Evolutionary conservation across 805 yeast genomes (phyloP).

Genomic region (Jamesozyma hellenica): DNA sequence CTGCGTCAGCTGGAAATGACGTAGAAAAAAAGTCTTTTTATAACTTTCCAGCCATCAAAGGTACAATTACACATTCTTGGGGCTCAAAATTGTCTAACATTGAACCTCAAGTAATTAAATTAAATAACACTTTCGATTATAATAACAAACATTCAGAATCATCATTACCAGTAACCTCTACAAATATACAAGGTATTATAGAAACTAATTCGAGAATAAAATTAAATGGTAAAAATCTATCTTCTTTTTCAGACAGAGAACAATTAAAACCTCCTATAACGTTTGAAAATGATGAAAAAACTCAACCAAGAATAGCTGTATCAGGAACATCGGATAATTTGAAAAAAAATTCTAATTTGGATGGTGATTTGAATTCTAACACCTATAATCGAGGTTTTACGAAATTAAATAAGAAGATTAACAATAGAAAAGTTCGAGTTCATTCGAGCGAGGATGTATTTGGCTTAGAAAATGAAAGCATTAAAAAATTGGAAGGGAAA

Average conservation of each 20-base stretch:
- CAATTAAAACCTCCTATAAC: no score
- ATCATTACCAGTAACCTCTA: no score
- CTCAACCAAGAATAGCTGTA: no score
- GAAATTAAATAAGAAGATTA: constrained; percentile 9
- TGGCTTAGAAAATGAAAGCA: background rate
- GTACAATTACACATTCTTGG: constrained; percentile 44
- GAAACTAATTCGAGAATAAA: no score
- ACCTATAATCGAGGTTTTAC: no score
- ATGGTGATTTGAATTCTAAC: background rate
- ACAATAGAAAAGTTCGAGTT: constrained; percentile 23
- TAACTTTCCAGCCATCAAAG: constrained; percentile 32
- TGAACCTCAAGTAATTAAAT: constrained; percentile 7
- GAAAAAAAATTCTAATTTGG: background rate
- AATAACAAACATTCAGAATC: no score
- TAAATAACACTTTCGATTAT: constrained; percentile 1
- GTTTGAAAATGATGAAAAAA: no score
- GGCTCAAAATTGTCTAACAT: constrained; percentile 19
- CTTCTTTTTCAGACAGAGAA: no score
- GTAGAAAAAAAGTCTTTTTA: background rate
- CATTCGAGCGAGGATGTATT: constrained; percentile 24
- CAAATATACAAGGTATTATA: no score
- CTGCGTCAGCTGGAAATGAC: constrained; percentile 1
- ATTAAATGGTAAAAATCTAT: no score
- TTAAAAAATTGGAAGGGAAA: background rate
- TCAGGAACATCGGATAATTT: no score